These are phyloP conservation scores for Pyrus pyrifolia DNA, from an alignment of 306 rosid genomes.

Conservation along the genomic window DNA sequence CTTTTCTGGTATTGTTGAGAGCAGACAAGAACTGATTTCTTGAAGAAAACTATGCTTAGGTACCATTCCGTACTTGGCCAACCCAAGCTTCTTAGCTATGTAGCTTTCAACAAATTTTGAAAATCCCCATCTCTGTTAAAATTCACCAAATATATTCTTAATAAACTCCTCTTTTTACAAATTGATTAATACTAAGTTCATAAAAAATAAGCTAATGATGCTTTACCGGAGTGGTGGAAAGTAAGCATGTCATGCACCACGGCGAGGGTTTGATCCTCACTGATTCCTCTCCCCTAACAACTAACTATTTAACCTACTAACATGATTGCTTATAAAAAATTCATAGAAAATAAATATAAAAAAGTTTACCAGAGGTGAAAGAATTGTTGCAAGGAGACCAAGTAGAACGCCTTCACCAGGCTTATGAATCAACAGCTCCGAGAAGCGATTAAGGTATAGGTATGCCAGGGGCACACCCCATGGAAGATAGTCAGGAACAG, in stretches of 20 bases:
- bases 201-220: too few species aligned
- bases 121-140: constrained; percentile 46
- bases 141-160: neutral
- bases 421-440: constrained; percentile 62
- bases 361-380: constrained; percentile 51
- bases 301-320: too few species aligned
- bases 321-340: too few species aligned
- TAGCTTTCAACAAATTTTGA: constrained; percentile 60
- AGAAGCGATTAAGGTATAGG: constrained; percentile 55
- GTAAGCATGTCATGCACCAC: too few species aligned
- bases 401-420: constrained; percentile 51
- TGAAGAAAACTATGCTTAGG: constrained; percentile 51
- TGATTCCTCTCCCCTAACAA: too few species aligned
- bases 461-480: constrained; percentile 60
- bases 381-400: constrained; percentile 41
- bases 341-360: neutral
- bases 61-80: constrained; percentile 60
- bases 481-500: constrained; percentile 46
- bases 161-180: neutral
- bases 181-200: neutral
- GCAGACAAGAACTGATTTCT: constrained; percentile 35
- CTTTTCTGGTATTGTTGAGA: constrained; percentile 36
- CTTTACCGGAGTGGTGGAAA: too few species aligned
- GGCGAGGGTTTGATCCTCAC: too few species aligned
- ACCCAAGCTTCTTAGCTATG: constrained; percentile 28